Conservation (phyloP, 495 filamentous ascomycete species). For the Hamigera avellanea region DNA sequence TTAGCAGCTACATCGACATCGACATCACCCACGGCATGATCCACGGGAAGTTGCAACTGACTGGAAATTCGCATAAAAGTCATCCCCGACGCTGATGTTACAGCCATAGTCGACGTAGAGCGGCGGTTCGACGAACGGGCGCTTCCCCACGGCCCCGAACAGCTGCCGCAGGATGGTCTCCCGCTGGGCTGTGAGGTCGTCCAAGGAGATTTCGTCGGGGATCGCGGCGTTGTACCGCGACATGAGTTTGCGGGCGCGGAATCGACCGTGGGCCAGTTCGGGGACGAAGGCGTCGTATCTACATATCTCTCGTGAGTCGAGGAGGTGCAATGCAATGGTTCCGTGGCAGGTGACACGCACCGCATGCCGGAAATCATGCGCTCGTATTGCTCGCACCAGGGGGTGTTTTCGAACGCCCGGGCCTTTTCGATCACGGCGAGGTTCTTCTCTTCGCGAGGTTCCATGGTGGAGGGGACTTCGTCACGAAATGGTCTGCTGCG, state of each 20-base stretch:
- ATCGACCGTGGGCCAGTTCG: conserved; percentile 28
- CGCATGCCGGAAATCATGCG: conserved; percentile 45
- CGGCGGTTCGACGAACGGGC: conserved; percentile 38
- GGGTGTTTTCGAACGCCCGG: conserved; percentile 23
- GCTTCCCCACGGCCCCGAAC: conserved; percentile 31
- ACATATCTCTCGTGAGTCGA: too few relatives aligned
- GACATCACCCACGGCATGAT: background rate
- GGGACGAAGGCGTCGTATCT: conserved; percentile 35
- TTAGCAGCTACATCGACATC: too few relatives aligned
- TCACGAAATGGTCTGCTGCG: too few relatives aligned
- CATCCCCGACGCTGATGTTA: conserved; percentile 37
- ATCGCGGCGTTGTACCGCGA: conserved; percentile 38
- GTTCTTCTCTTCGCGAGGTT: conserved; percentile 32
- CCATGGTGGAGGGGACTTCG: conserved; percentile 21
- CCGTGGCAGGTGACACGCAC: conserved; percentile 8
- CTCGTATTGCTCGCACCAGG: conserved; percentile 40
- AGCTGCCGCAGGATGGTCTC: conserved; percentile 26
- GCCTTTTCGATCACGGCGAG: conserved; percentile 33
- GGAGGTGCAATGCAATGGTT: background rate
- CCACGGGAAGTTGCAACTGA: conserved; percentile 3
- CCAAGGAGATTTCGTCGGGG: conserved; percentile 25
- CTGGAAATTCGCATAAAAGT: conserved; percentile 44
- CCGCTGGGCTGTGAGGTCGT: conserved; percentile 21
- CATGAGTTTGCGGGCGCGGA: conserved; percentile 29
- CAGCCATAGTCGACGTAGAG: conserved; percentile 44